Percentiles rank a stretch among this genome's conserved stretches.
These are phyloP conservation scores for Xylariaceae sp. DNA, from an alignment of 2,329 filamentous ascomycete species.

Conservation along the genomic window DNA sequence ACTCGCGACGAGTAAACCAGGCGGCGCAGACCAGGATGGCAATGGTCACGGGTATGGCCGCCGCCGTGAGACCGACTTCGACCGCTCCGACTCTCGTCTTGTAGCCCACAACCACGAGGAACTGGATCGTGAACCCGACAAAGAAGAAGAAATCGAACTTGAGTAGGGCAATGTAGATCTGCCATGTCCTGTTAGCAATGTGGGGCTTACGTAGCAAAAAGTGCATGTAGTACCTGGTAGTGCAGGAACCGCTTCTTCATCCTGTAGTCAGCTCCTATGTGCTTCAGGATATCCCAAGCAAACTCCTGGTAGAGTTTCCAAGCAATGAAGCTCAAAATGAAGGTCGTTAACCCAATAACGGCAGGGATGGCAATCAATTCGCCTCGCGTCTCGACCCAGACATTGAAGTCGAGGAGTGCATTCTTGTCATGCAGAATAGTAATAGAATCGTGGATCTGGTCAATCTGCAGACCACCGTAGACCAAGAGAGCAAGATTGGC, in stretches of 20 bases:
- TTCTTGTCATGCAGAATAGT: conserved; percentile 41
- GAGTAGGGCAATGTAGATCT: conserved; percentile 96
- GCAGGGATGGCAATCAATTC: conserved; percentile 82
- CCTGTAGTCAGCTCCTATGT: conserved; percentile 92
- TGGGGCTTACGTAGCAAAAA: no score
- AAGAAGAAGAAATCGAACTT: conserved; percentile 99
- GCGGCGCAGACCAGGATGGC: conserved; percentile 80
- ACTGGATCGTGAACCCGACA: conserved; percentile 96
- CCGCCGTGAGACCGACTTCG: conserved; percentile 83
- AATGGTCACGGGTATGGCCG: conserved; percentile 88
- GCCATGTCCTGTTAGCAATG: conserved; percentile 18
- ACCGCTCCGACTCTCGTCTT: conserved; percentile 66
- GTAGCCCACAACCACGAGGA: conserved; percentile 82
- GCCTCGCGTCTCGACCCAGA: conserved; percentile 69
- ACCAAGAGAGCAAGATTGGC: conserved; percentile 90
- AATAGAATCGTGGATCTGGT: conserved; percentile 80
- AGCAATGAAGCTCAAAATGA: conserved; percentile 70
- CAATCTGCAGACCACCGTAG: conserved; percentile 88
- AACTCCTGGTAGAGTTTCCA: conserved; percentile 99
- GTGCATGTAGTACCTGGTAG: conserved; percentile 68
- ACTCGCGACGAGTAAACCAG: conserved; percentile 81
- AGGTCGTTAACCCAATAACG: conserved; percentile 72
- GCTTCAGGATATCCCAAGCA: conserved; percentile 98
- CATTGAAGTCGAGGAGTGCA: conserved; percentile 43
- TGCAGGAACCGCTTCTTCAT: conserved; percentile 96